Evolutionary conservation across 1,139 yeast genomes (phyloP).

Genomic region (Candida sp.): DNA sequence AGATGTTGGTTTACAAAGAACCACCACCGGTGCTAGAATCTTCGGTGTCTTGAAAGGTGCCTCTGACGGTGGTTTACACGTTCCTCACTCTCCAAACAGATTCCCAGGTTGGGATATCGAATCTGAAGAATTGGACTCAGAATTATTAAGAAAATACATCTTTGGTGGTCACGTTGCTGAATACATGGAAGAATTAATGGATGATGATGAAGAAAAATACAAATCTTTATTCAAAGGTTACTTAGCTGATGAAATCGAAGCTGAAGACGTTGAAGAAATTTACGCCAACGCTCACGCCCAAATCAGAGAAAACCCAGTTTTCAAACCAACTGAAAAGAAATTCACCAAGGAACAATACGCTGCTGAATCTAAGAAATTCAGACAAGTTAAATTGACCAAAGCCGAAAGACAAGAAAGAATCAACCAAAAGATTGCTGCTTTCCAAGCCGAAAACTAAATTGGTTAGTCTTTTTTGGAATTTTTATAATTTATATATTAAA

Average conservation of each 20-base stretch:
- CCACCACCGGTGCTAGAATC: slow-evolving; percentile 99
- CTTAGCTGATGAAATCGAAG: slow-evolving; percentile 96
- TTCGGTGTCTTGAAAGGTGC: slow-evolving; percentile 99
- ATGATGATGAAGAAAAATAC: slow-evolving; percentile 99
- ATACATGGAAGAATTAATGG: slow-evolving; percentile 99
- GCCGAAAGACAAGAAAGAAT: slow-evolving; percentile 90
- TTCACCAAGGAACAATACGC: slow-evolving; percentile 98
- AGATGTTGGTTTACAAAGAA: slow-evolving; percentile 99
- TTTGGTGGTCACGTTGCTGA: slow-evolving; percentile 99
- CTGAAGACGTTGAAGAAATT: slow-evolving; percentile 95
- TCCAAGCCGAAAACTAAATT: slow-evolving; percentile 54
- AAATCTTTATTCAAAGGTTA: slow-evolving; percentile 93
- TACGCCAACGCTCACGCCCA: slow-evolving; percentile 93
- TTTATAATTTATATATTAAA: neutral
- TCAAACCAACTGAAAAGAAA: slow-evolving; percentile 91
- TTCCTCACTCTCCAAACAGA: slow-evolving; percentile 99
- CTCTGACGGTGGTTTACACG: slow-evolving; percentile 99
- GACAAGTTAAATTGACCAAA: slow-evolving; percentile 80
- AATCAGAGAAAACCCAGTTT: slow-evolving; percentile 94
- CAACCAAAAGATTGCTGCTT: slow-evolving; percentile 89
- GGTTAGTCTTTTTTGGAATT: slow-evolving; percentile 5
- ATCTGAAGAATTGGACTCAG: slow-evolving; percentile 97
- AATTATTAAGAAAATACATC: slow-evolving; percentile 97
- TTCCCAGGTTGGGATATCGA: slow-evolving; percentile 99
- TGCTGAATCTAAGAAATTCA: slow-evolving; percentile 94